Evolutionary conservation across 129 eudicot genomes (phyloP).

Genomic region (Kitagawia praeruptora): DNA sequence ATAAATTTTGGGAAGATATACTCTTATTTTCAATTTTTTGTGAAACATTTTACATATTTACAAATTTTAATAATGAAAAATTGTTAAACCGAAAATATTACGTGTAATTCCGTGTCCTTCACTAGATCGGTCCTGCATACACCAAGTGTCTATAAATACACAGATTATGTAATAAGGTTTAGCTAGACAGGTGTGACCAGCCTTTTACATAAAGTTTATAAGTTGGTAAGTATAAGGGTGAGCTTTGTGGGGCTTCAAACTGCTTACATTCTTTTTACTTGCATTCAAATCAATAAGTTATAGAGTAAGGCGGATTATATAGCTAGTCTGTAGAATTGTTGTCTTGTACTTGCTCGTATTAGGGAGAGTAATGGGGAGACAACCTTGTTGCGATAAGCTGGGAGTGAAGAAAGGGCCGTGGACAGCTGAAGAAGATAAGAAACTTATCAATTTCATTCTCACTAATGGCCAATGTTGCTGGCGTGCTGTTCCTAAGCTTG

Average conservation of each 20-base stretch:
- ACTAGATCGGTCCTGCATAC: background rate
- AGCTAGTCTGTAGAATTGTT: background rate
- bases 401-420: conserved; percentile 99
- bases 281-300: conserved; percentile 16
- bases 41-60: too few species aligned
- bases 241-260: background rate
- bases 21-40: too few species aligned
- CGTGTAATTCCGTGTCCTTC: too few species aligned
- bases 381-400: conserved; percentile 93
- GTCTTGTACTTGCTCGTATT: background rate
- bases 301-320: background rate
- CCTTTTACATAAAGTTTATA: conserved; percentile 37
- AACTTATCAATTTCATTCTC: conserved; percentile 76
- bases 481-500: conserved; percentile 97
- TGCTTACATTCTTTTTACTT: conserved; percentile 1
- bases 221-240: conserved; percentile 24
- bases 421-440: conserved; percentile 98
- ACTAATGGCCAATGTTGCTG: conserved; percentile 96
- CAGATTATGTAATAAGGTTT: background rate
- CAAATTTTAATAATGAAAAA: too few species aligned
- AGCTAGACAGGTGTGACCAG: conserved; percentile 17
- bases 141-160: background rate
- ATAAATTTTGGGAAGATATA: too few species aligned
- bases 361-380: conserved; percentile 68
- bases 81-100: too few species aligned